phyloP scores from a whole-genome alignment of 352 stramenopile genomes.

The Phytophthora hibernalis region DNA sequence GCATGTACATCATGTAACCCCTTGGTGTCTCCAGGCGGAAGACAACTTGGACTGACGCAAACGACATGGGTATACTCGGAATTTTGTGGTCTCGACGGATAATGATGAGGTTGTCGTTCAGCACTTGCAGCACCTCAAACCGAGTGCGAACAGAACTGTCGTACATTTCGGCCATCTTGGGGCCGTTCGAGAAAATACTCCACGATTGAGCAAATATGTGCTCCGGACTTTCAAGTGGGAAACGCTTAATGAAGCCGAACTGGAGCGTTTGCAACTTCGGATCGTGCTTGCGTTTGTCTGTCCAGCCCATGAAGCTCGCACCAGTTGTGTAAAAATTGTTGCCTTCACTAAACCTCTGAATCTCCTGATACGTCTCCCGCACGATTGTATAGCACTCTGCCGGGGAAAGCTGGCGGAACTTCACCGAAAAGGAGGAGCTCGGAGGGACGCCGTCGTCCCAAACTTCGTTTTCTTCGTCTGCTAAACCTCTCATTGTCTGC shows the following conservation, averaged over 20 bases:
- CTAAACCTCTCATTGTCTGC: slow-evolving; percentile 18
- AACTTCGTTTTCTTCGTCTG: slow-evolving; percentile 7
- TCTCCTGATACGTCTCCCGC: slow-evolving; percentile 53
- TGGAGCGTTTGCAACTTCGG: slow-evolving; percentile 32
- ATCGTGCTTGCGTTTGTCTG: slow-evolving; percentile 52
- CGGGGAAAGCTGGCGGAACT: slow-evolving; percentile 24
- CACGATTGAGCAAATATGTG: slow-evolving; percentile 43
- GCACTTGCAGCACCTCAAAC: slow-evolving; percentile 53
- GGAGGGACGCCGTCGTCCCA: slow-evolving; percentile 34
- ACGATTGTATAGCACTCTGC: slow-evolving; percentile 50
- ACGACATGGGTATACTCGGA: slow-evolving; percentile 46
- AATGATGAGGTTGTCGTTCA: slow-evolving; percentile 62
- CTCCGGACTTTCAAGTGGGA: slow-evolving; percentile 38
- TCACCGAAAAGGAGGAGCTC: slow-evolving; percentile 47
- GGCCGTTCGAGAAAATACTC: slow-evolving; percentile 46
- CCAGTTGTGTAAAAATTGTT: slow-evolving; percentile 38
- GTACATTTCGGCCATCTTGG: slow-evolving; percentile 49
- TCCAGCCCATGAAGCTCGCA: slow-evolving; percentile 56
- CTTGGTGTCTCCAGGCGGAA: slow-evolving; percentile 60
- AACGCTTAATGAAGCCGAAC: slow-evolving; percentile 49
- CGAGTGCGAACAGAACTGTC: slow-evolving; percentile 50
- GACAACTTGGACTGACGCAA: slow-evolving; percentile 60
- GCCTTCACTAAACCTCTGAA: slow-evolving; percentile 39
- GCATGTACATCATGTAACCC: slow-evolving; percentile 61
- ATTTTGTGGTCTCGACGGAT: slow-evolving; percentile 60